These are phyloP conservation scores for Saccharomyces hybrid DNA, from an alignment of 1,139 yeast species.

Conservation along the genomic window DNA sequence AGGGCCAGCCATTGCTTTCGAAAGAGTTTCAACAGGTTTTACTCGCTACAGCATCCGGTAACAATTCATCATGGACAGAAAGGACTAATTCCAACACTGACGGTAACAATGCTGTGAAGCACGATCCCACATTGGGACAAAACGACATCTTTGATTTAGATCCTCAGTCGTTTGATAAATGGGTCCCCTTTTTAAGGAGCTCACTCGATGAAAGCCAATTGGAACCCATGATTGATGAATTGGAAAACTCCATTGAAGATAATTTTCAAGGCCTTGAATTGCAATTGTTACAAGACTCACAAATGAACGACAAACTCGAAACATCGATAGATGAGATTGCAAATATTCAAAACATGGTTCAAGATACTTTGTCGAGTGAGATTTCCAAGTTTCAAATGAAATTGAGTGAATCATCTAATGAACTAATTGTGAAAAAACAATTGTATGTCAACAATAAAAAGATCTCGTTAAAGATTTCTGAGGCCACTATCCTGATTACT, in stretches of 20 bases:
- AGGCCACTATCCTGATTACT: slow-evolving; percentile 52
- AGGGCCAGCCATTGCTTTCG: slow-evolving; percentile 19
- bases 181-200: slow-evolving; percentile 28
- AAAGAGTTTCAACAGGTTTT: slow-evolving; percentile 27
- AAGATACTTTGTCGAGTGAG: slow-evolving; percentile 20
- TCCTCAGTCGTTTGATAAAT: slow-evolving; percentile 26
- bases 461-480: slow-evolving; percentile 51
- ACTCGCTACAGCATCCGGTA: slow-evolving; percentile 16
- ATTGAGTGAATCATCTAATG: slow-evolving; percentile 56
- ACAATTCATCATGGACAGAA: slow-evolving; percentile 8
- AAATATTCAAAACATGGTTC: slow-evolving; percentile 23
- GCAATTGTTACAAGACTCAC: slow-evolving; percentile 29
- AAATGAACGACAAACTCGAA: slow-evolving; percentile 28
- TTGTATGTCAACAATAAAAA: slow-evolving; percentile 48
- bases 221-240: slow-evolving; percentile 21
- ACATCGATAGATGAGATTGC: slow-evolving; percentile 27
- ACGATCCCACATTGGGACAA: slow-evolving; percentile 2
- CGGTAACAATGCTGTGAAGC: slow-evolving; percentile 1
- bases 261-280: slow-evolving; percentile 29
- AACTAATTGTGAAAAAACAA: slow-evolving; percentile 53
- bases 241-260: slow-evolving; percentile 28
- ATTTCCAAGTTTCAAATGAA: slow-evolving; percentile 34
- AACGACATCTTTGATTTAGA: slow-evolving; percentile 22
- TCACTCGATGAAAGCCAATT: slow-evolving; percentile 23
- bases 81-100: slow-evolving; percentile 1